These are phyloP conservation scores for Fragaria vesca DNA, from an alignment of 306 rosid genomes.

Conservation along the genomic window DNA sequence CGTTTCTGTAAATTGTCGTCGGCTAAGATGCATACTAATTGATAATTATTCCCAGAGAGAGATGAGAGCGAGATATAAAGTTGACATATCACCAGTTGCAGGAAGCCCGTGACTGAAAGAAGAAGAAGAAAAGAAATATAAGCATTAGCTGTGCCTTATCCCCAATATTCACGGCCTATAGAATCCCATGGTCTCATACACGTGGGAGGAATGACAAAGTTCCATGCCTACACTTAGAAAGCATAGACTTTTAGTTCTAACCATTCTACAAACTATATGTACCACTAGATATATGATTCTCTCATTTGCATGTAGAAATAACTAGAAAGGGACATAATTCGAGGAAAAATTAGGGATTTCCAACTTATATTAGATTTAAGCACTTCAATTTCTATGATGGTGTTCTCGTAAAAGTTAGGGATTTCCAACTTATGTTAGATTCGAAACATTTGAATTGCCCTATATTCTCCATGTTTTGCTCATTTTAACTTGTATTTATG, in stretches of 20 bases:
- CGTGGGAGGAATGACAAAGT: constrained; percentile 72
- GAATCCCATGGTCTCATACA: constrained; percentile 43
- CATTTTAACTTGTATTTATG: no score
- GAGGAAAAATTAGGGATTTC: neutral
- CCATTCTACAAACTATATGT: neutral
- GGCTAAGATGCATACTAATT: neutral
- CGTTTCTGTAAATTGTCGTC: neutral
- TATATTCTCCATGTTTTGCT: no score
- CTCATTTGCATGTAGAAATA: neutral
- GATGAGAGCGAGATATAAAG: neutral
- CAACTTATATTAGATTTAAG: neutral
- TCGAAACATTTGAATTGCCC: no score
- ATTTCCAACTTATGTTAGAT: no score
- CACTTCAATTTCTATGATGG: neutral
- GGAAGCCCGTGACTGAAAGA: constrained; percentile 59
- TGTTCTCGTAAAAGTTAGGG: neutral
- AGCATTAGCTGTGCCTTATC: constrained; percentile 20
- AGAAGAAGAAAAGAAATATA: neutral
- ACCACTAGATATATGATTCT: neutral
- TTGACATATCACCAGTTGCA: constrained; percentile 21
- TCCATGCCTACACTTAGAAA: constrained; percentile 27
- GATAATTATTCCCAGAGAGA: neutral
- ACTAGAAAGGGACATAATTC: neutral
- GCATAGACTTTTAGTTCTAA: constrained; percentile 16
- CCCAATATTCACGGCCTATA: constrained; percentile 37